Evolutionary conservation across 129 eudicot genomes (phyloP).

Genomic region (Flaveria brownii): DNA sequence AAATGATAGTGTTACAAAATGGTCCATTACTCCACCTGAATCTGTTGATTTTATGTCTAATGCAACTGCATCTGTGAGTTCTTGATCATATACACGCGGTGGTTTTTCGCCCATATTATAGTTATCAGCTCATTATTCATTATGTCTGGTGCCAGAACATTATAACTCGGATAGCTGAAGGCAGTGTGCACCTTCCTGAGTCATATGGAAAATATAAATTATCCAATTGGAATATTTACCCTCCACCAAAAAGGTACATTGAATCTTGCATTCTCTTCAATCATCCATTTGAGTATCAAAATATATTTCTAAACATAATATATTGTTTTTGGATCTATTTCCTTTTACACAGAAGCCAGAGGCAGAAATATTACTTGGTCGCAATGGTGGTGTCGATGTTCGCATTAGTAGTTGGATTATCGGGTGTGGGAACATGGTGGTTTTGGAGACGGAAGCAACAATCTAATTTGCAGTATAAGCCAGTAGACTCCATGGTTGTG

Average conservation of each 20-base stretch:
- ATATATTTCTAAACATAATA: neutral
- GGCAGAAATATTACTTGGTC: slow-evolving; percentile 53
- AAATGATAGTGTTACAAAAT: slow-evolving; percentile 54
- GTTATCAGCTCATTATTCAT: neutral
- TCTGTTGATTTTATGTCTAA: slow-evolving; percentile 52
- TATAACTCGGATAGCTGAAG: slow-evolving; percentile 62
- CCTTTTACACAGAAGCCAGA: slow-evolving; percentile 60
- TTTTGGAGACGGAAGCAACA: slow-evolving; percentile 62
- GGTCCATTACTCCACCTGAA: slow-evolving; percentile 70
- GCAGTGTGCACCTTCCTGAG: slow-evolving; percentile 67
- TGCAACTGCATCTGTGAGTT: slow-evolving; percentile 61
- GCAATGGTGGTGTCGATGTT: slow-evolving; percentile 39
- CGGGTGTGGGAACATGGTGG: slow-evolving; percentile 67
- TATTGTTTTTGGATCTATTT: neutral
- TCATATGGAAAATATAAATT: slow-evolving; percentile 66
- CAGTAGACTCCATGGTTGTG: slow-evolving; percentile 56
- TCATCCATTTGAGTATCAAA: neutral
- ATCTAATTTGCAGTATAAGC: slow-evolving; percentile 58
- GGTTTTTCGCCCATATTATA: neutral
- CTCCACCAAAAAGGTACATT: slow-evolving; percentile 58
- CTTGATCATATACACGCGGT: neutral
- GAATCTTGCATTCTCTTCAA: neutral
- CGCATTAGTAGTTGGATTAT: slow-evolving; percentile 45
- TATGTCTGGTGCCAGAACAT: slow-evolving; percentile 50
- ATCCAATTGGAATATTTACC: slow-evolving; percentile 59